A percentile compares a stretch with the other conserved stretches of the same genome.
These are phyloP conservation scores for Kwoniella newhampshirensis DNA, from an alignment of 768 basidiomycete species.

Conservation along the genomic window DNA sequence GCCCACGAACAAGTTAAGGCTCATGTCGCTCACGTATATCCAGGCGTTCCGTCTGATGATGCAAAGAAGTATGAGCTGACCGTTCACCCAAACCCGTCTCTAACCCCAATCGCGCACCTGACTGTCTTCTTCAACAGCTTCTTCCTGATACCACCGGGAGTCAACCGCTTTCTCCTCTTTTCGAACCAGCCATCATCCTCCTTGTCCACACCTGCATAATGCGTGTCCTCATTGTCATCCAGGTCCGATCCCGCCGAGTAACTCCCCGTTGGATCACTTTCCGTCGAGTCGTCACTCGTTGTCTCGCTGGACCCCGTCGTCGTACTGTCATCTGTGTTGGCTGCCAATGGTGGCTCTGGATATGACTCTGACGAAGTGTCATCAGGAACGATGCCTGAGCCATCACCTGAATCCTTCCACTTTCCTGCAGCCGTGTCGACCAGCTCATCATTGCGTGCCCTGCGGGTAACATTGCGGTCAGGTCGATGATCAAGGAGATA, in stretches of 20 bases:
- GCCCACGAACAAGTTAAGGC: constrained; percentile 65
- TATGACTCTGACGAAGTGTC: constrained; percentile 6
- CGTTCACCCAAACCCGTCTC: background rate
- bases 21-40: constrained; percentile 66
- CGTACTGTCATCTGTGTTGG: background rate
- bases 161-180: constrained; percentile 58
- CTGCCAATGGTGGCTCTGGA: background rate
- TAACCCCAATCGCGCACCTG: constrained; percentile 24
- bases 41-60: constrained; percentile 60
- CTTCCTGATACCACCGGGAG: constrained; percentile 60
- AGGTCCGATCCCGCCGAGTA: constrained; percentile 31
- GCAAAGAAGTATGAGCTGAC: background rate
- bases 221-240: constrained; percentile 47
- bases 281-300: constrained; percentile 2
- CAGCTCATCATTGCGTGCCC: constrained; percentile 59
- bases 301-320: background rate
- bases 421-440: constrained; percentile 64
- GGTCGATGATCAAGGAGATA: constrained; percentile 12
- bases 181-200: constrained; percentile 45
- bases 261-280: constrained; percentile 29
- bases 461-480: constrained; percentile 31
- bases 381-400: constrained; percentile 55
- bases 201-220: constrained; percentile 38
- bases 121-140: constrained; percentile 63
- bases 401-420: constrained; percentile 66